Evolutionary conservation across 2,329 filamentous ascomycete genomes (phyloP).

Genomic region (Colletotrichum aenigma): DNA sequence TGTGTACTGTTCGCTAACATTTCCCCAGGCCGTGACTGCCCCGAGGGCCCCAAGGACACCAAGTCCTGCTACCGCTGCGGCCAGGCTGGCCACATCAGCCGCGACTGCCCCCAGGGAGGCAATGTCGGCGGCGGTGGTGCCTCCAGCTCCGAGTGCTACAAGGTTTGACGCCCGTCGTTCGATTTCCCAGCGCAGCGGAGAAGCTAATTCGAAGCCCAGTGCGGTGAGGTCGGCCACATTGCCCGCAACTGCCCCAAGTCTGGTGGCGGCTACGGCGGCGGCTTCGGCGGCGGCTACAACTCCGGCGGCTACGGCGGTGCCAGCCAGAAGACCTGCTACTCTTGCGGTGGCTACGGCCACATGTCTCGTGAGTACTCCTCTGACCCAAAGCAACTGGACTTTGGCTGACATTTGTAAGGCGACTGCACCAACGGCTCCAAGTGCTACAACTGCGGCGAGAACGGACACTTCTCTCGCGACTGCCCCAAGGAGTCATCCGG

Average conservation of each 20-base stretch:
- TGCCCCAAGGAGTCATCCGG: constrained; percentile 89
- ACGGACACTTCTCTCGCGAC: constrained; percentile 93
- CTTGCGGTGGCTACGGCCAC: constrained; percentile 95
- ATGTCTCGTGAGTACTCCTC: constrained; percentile 74
- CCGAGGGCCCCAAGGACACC: constrained; percentile 85
- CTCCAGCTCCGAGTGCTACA: constrained; percentile 83
- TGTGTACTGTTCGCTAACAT: constrained; percentile 23
- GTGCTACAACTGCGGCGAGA: constrained; percentile 98
- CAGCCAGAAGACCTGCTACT: constrained; percentile 91
- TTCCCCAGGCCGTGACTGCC: constrained; percentile 80
- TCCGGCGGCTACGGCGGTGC: constrained; percentile 53
- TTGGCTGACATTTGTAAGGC: constrained; percentile 41
- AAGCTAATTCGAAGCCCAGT: constrained; percentile 51
- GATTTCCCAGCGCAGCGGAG: neutral
- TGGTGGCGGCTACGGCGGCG: constrained; percentile 52
- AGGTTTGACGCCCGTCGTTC: constrained; percentile 48
- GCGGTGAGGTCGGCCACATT: constrained; percentile 94
- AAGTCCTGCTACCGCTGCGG: constrained; percentile 81
- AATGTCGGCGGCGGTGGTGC: constrained; percentile 47
- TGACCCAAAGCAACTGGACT: neutral
- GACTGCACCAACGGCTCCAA: constrained; percentile 99
- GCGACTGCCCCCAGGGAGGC: constrained; percentile 69
- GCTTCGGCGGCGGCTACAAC: constrained; percentile 50
- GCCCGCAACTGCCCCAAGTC: constrained; percentile 85
- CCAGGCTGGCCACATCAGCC: constrained; percentile 87